Evolutionary conservation across 352 stramenopile species (phyloP).

Genomic region (Phytophthora vignae): DNA sequence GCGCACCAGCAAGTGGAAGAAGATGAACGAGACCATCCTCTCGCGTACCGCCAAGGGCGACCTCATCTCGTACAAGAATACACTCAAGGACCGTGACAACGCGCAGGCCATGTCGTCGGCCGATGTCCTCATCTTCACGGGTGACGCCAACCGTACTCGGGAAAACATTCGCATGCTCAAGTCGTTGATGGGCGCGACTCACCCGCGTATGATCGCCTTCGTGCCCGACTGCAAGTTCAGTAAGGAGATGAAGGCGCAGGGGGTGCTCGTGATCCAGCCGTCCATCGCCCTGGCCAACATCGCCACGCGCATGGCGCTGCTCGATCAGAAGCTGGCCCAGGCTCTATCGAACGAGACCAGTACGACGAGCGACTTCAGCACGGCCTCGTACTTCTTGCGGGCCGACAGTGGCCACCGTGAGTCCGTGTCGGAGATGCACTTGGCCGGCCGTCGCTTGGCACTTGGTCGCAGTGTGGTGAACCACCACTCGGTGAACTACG

Average conservation of each 20-base stretch:
- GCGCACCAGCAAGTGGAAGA: slow-evolving; percentile 61
- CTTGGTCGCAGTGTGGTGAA: slow-evolving; percentile 68
- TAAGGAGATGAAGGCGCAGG: slow-evolving; percentile 49
- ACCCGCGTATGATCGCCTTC: slow-evolving; percentile 67
- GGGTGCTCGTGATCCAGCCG: slow-evolving; percentile 63
- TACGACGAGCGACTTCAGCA: slow-evolving; percentile 58
- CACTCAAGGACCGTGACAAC: slow-evolving; percentile 52
- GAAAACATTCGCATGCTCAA: slow-evolving; percentile 65
- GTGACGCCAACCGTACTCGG: slow-evolving; percentile 50
- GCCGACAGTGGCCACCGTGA: slow-evolving; percentile 34
- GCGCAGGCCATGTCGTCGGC: slow-evolving; percentile 50
- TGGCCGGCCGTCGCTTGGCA: slow-evolving; percentile 50
- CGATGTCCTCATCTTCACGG: slow-evolving; percentile 73
- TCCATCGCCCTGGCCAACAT: slow-evolving; percentile 78
- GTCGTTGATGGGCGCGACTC: slow-evolving; percentile 45
- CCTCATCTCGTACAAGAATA: slow-evolving; percentile 78
- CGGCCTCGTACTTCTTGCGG: slow-evolving; percentile 69
- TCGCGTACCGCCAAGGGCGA: slow-evolving; percentile 57
- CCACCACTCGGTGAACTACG: slow-evolving; percentile 72
- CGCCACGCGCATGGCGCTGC: slow-evolving; percentile 67
- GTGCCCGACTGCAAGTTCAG: slow-evolving; percentile 57
- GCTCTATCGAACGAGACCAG: slow-evolving; percentile 59
- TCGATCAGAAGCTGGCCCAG: slow-evolving; percentile 52
- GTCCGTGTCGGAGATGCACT: slow-evolving; percentile 55
- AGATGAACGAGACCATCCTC: slow-evolving; percentile 71